Conservation (phyloP, 1,284 basidiomycete species). For the Stereum hirsutum region DNA sequence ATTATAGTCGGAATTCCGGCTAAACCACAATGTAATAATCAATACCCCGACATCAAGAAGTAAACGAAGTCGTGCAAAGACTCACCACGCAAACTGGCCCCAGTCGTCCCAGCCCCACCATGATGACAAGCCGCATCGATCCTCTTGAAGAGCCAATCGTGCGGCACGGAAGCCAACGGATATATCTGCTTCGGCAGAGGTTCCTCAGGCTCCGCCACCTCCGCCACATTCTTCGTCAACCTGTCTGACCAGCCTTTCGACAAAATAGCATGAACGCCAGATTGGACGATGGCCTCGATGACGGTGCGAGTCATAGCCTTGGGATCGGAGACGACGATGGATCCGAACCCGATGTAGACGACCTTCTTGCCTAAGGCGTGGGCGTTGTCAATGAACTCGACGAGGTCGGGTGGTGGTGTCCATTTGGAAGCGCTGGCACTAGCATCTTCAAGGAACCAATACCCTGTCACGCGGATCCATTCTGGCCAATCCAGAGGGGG, state of each 20-base stretch:
- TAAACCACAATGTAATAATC: slow-evolving; percentile 19
- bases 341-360: slow-evolving; percentile 98
- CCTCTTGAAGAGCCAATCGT: slow-evolving; percentile 93
- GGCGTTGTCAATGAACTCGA: slow-evolving; percentile 77
- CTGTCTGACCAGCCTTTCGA: slow-evolving; percentile 98
- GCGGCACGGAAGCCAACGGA: slow-evolving; percentile 81
- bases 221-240: slow-evolving; percentile 51
- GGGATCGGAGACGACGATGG: slow-evolving; percentile 94
- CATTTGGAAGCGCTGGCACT: slow-evolving; percentile 84
- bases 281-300: slow-evolving; percentile 78
- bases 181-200: slow-evolving; percentile 74
- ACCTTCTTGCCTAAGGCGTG: slow-evolving; percentile 75
- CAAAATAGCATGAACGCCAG: slow-evolving; percentile 84
- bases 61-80: slow-evolving; percentile 11
- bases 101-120: slow-evolving; percentile 93
- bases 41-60: background rate
- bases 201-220: slow-evolving; percentile 53
- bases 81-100: slow-evolving; percentile 83
- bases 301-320: slow-evolving; percentile 86
- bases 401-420: slow-evolving; percentile 73
- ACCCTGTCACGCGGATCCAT: slow-evolving; percentile 96
- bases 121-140: slow-evolving; percentile 98
- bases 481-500: slow-evolving; percentile 96
- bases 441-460: slow-evolving; percentile 92
- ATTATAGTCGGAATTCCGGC: slow-evolving; percentile 95